Base-by-base conservation (phyloP, 2,329 filamentous ascomycete genomes). In the Fusarium sp. region DNA sequence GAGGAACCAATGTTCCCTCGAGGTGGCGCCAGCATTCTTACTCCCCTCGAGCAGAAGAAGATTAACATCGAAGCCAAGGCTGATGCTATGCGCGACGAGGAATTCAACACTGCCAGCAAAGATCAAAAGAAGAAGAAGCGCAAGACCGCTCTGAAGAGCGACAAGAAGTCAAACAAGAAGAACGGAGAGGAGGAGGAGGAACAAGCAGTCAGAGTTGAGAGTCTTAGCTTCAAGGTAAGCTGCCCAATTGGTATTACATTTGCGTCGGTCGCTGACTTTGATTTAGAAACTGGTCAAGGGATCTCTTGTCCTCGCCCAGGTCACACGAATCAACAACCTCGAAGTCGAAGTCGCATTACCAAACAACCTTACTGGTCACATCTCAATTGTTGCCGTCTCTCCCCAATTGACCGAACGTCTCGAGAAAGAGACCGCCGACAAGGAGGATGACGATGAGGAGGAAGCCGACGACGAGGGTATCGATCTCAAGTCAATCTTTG, bases 11-110 rank as follows among this genome's bases (percentile, higher is more conserved):
- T 95, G 46, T 99, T 99, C 76, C 95, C 96, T 72, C 90, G 96
- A 85, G 96, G 96, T 59, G 97, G 96, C 45, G 95, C 90, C 56
- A 97, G 93, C 77, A 86, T 97, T 55, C 84, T 99, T 78, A 98
- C 96, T 3, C 94, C 96, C 22, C 84, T 99, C 54, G 96, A 99
- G 80, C 92, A 97, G 78, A 98, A 97, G 83, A 94, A 98, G 81
- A 98, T 99, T 69, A 92, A 96, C 76, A 91, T 97, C 62, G 92
- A 98, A 81, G 96, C 96, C 47, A 96, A 92, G 77, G 91, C 92
- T 74, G 96, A 99, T 84, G 96, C 94, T 43, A 84, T 97, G 41
- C 96, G 95, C 78, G 96, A 98, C 81, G 91, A 97, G 74, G 87
- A 91, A 72, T 88, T 88, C 49, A 82, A 84, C 53, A 85, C 86